phyloP scores from a whole-genome alignment of 1,139 yeast genomes.

The Scheffersomyces segobiensis region DNA sequence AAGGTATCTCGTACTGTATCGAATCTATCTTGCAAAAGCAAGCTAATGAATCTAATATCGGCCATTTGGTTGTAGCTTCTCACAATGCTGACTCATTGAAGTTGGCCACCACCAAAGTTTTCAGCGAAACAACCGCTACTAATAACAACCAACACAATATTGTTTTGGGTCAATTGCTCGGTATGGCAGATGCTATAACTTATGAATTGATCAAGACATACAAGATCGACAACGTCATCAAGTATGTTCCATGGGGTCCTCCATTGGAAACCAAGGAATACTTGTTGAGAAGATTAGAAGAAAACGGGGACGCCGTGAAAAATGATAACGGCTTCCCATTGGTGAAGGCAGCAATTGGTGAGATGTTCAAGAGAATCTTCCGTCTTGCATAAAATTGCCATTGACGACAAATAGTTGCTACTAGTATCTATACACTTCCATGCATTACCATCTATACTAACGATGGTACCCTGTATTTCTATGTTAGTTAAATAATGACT shows the following conservation, averaged over 20 bases:
- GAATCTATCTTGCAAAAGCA: conserved; percentile 53
- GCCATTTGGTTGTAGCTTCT: conserved; percentile 89
- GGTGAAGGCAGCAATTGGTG: conserved; percentile 54
- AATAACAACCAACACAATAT: conserved; percentile 59
- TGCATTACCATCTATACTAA: conserved; percentile 1
- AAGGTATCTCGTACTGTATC: conserved; percentile 66
- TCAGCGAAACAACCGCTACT: conserved; percentile 18
- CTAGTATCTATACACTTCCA: not conserved
- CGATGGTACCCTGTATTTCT: conserved; percentile 4
- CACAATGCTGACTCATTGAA: conserved; percentile 83
- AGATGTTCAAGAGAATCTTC: conserved; percentile 44
- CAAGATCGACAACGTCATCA: conserved; percentile 75
- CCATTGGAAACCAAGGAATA: conserved; percentile 92
- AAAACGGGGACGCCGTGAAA: conserved; percentile 95
- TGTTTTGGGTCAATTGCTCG: conserved; percentile 86
- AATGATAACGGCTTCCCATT: conserved; percentile 82
- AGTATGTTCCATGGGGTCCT: conserved; percentile 98
- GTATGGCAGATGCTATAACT: conserved; percentile 94
- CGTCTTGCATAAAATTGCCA: conserved; percentile 12
- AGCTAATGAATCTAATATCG: conserved; percentile 57
- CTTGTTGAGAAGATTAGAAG: conserved; percentile 86
- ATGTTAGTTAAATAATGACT: conserved; percentile 2
- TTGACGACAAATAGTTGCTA: not conserved
- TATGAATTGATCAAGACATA: conserved; percentile 65
- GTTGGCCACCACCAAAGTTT: conserved; percentile 62